Percentiles rank a stretch among this genome's conserved stretches.
Conservation (phyloP, 768 basidiomycete genomes). For the Boletus reticuloceps region DNA sequence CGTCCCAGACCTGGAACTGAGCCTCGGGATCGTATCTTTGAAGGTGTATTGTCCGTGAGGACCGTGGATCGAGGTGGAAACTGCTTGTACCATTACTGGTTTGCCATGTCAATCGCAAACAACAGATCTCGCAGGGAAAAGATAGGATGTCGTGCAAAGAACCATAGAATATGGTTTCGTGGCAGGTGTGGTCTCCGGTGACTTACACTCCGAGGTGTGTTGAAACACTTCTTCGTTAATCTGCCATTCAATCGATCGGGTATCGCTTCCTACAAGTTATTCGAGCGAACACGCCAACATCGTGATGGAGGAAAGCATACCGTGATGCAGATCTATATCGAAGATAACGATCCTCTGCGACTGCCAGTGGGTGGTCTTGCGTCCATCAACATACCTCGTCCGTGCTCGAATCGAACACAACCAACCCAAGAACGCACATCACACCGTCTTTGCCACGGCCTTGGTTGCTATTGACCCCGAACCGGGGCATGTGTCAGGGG, state of each 20-base stretch:
- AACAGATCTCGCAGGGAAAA: slow-evolving; percentile 82
- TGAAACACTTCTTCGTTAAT: slow-evolving; percentile 87
- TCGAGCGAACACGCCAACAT: not conserved
- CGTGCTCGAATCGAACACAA: too few species aligned
- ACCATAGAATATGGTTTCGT: slow-evolving; percentile 71
- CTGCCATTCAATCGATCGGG: slow-evolving; percentile 87
- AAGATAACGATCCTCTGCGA: slow-evolving; percentile 58
- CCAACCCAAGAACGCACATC: too few species aligned
- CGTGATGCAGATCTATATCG: slow-evolving; percentile 62
- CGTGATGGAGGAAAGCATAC: slow-evolving; percentile 2
- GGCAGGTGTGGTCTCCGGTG: slow-evolving; percentile 14
- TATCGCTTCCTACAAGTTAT: slow-evolving; percentile 73
- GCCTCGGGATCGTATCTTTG: slow-evolving; percentile 13
- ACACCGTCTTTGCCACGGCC: too few species aligned
- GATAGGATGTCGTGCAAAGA: slow-evolving; percentile 91
- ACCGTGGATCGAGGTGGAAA: slow-evolving; percentile 45
- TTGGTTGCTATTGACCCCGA: too few species aligned
- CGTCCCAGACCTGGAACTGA: slow-evolving; percentile 12
- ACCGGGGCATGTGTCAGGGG: too few species aligned
- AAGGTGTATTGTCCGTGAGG: slow-evolving; percentile 16
- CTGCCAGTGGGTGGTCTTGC: too few species aligned
- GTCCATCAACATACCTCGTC: too few species aligned
- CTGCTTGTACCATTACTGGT: slow-evolving; percentile 73
- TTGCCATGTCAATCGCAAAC: slow-evolving; percentile 74
- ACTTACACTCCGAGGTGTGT: slow-evolving; percentile 55